phyloP scores from a whole-genome alignment of 176 grass and related monocot genomes.

The Canna indica region DNA sequence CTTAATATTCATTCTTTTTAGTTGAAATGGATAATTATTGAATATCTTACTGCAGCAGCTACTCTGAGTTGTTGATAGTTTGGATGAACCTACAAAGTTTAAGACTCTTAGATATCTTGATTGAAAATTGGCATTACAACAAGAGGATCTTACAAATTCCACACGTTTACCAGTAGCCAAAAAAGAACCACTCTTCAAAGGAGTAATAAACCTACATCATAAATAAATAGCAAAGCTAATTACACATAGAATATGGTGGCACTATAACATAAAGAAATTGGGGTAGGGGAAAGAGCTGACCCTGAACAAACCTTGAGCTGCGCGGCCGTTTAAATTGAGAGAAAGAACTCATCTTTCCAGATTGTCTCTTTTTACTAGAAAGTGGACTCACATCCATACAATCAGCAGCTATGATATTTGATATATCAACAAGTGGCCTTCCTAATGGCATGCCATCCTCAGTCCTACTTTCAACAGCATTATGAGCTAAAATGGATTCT shows the following conservation, averaged over 20 bases:
- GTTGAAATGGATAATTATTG: constrained; percentile 55
- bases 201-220: constrained; percentile 61
- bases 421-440: constrained; percentile 51
- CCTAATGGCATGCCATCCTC: constrained; percentile 22
- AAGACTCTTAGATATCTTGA: constrained; percentile 24
- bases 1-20: constrained; percentile 49
- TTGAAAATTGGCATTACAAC: constrained; percentile 10
- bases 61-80: constrained; percentile 36
- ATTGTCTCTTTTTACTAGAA: constrained; percentile 40
- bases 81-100: constrained; percentile 50
- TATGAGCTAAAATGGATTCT: constrained; percentile 23
- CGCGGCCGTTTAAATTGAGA: constrained; percentile 82
- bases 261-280: constrained; percentile 28
- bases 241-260: constrained; percentile 15
- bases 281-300: constrained; percentile 25
- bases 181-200: constrained; percentile 45
- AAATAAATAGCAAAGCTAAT: constrained; percentile 24
- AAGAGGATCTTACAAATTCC: constrained; percentile 14
- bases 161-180: constrained; percentile 47
- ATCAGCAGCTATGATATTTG: constrained; percentile 33
- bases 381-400: constrained; percentile 28
- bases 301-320: constrained; percentile 59
- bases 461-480: constrained; percentile 14
- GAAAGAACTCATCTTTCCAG: constrained; percentile 49
- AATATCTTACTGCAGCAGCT: constrained; percentile 38